Conservation (phyloP, 2,329 filamentous ascomycete genomes). For the Botrytis paeoniae region DNA sequence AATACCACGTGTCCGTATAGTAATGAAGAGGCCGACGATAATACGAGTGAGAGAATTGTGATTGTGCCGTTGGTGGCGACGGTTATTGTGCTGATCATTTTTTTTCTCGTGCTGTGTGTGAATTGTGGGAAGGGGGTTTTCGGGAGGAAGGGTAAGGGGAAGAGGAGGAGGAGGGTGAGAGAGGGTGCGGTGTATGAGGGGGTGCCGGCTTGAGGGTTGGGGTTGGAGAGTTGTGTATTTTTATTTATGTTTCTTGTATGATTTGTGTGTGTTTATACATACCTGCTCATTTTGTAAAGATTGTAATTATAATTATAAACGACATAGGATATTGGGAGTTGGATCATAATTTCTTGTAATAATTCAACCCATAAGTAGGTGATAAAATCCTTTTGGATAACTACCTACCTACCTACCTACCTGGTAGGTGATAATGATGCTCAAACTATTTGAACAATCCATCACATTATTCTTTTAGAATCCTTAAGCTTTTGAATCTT, state of each 20-base stretch:
- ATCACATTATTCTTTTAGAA: too few species aligned
- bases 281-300: background rate
- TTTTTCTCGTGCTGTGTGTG: background rate
- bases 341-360: background rate
- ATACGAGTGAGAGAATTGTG: conserved; percentile 47
- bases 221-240: background rate
- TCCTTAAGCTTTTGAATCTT: too few species aligned
- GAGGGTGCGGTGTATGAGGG: conserved; percentile 60
- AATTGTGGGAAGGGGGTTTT: conserved; percentile 49
- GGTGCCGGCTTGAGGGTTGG: conserved; percentile 46
- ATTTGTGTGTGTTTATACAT: too few species aligned
- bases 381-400: background rate
- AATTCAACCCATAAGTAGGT: background rate
- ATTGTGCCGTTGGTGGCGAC: conserved; percentile 55
- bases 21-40: conserved; percentile 37
- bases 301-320: background rate
- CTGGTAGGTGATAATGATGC: too few species aligned
- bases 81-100: conserved; percentile 57
- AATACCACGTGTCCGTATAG: conserved; percentile 59
- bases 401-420: too few species aligned
- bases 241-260: background rate
- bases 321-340: background rate
- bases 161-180: conserved; percentile 47
- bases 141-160: conserved; percentile 63
- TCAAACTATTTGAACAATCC: too few species aligned